Evolutionary conservation across 2,329 filamentous ascomycete genomes (phyloP), one percentile per base, ranked within the genome.

Genomic region (Alternaria atra): DNA sequence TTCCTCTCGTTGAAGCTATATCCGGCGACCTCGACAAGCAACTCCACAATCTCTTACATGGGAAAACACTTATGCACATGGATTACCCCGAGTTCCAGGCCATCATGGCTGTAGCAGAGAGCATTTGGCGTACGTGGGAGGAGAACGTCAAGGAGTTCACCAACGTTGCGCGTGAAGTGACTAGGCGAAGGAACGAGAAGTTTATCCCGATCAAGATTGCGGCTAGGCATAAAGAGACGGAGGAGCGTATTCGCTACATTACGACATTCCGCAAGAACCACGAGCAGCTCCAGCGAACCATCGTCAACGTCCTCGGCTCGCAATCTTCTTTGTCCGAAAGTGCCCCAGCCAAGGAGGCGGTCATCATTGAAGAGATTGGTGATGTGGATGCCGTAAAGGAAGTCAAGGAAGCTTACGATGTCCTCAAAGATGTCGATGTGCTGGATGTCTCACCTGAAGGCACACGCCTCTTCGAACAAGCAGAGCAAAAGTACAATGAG

Each of bases 191-290:
- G 69, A 96, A 97, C 73, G 96, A 98, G 79, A 97, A 97, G 78
- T 99, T 99, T 78, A 97, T 99, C 66, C 94, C 94, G 5, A 98
- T 99, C 84, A 98, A 98, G 82, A 94, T 99, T 77, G 87, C 85
- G 66, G 91, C 93, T 63, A 91, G 92, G 71, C 95, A 99, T 77
- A 90, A 88, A 39, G 91, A 94, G 77, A 91, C 95, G 27, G 93
- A 98, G 79, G 90, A 95, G 64, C 89, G 95, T 43, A 85, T 99
- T 68, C 93, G 92, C 73, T 99, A 99, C 77, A 93, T 99, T 66
- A 89, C 89, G 72, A 97, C 92, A 20, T 99, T 99, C 83, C 89
- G 95, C 27, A 91, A 94, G 73, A 97, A 98, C 74, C 95, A 99
- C 77, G 95, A 99, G 80, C 95, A 99, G 80, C 87, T 99, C 48